Conservation (phyloP, 352 stramenopile genomes). For the Phytophthora rubi region DNA sequence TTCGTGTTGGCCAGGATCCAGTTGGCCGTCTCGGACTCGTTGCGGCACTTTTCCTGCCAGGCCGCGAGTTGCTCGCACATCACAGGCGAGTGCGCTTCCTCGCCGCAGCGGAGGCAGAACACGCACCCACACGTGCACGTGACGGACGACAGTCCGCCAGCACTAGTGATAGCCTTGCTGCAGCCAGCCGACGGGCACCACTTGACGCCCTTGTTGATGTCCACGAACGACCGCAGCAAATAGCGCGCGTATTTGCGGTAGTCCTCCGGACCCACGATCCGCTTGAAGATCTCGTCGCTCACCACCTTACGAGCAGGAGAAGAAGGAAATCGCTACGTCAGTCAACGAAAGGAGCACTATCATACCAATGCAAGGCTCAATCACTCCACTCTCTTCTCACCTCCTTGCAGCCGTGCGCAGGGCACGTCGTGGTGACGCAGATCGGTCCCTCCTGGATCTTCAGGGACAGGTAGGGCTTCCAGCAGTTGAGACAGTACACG, state of each 20-base stretch:
- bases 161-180: constrained; percentile 93
- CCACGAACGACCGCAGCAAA: constrained; percentile 97
- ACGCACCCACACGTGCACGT: constrained; percentile 86
- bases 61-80: constrained; percentile 91
- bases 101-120: constrained; percentile 94
- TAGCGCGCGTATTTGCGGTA: constrained; percentile 93
- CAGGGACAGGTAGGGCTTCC: constrained; percentile 84
- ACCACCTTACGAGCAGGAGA: constrained; percentile 46
- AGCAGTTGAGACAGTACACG: constrained; percentile 94
- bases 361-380: neutral
- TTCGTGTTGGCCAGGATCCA: constrained; percentile 99
- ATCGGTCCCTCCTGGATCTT: constrained; percentile 93
- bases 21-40: constrained; percentile 99
- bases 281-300: constrained; percentile 69
- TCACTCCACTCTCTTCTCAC: constrained; percentile 30
- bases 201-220: constrained; percentile 97
- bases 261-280: constrained; percentile 70
- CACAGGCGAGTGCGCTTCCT: constrained; percentile 96
- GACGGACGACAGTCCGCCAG: constrained; percentile 81
- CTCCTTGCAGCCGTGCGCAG: constrained; percentile 95
- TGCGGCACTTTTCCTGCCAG: constrained; percentile 98
- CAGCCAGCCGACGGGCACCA: constrained; percentile 98
- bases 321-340: constrained; percentile 1
- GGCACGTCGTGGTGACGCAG: constrained; percentile 95
- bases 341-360: neutral